These are phyloP conservation scores for Leucogyrophana mollusca DNA, from an alignment of 768 basidiomycete genomes.

Conservation along the genomic window DNA sequence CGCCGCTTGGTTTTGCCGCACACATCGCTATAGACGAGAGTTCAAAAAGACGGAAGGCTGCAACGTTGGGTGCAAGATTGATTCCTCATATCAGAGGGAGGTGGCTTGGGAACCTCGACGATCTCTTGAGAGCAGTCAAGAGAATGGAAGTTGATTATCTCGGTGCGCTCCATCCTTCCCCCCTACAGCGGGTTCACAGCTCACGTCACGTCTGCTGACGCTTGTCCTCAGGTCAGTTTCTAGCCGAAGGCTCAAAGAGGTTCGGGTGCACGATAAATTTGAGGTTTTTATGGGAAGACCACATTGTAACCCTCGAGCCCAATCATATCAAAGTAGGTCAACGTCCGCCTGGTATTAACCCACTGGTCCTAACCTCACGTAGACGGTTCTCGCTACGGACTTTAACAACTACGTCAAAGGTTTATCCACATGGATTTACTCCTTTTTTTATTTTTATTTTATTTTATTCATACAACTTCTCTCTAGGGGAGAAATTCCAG, in stretches of 20 bases:
- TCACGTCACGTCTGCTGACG: background rate
- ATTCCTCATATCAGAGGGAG: slow-evolving; percentile 32
- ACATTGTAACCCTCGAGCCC: slow-evolving; percentile 49
- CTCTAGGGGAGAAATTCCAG: slow-evolving; percentile 11
- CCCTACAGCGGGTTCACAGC: background rate
- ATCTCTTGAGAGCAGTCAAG: slow-evolving; percentile 21
- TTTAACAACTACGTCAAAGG: slow-evolving; percentile 44
- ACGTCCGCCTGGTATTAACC: background rate
- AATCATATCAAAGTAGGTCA: slow-evolving; percentile 36
- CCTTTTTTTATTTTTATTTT: slow-evolving; percentile 9
- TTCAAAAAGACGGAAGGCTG: slow-evolving; percentile 12
- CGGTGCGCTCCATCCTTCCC: slow-evolving; percentile 16
- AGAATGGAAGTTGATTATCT: slow-evolving; percentile 26
- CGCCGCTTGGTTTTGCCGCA: slow-evolving; percentile 18
- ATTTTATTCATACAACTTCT: slow-evolving; percentile 17
- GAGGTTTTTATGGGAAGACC: slow-evolving; percentile 35
- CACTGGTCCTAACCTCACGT: background rate
- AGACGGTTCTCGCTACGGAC: slow-evolving; percentile 46
- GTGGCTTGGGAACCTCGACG: slow-evolving; percentile 37
- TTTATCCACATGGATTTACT: too few species aligned
- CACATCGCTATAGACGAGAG: slow-evolving; percentile 13
- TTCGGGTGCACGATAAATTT: slow-evolving; percentile 33
- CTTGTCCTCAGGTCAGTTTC: slow-evolving; percentile 23
- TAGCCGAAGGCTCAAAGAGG: slow-evolving; percentile 18
- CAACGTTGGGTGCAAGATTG: slow-evolving; percentile 24